These are phyloP conservation scores for Mycena leptocephala DNA, from an alignment of 768 basidiomycete genomes.

Conservation along the genomic window DNA sequence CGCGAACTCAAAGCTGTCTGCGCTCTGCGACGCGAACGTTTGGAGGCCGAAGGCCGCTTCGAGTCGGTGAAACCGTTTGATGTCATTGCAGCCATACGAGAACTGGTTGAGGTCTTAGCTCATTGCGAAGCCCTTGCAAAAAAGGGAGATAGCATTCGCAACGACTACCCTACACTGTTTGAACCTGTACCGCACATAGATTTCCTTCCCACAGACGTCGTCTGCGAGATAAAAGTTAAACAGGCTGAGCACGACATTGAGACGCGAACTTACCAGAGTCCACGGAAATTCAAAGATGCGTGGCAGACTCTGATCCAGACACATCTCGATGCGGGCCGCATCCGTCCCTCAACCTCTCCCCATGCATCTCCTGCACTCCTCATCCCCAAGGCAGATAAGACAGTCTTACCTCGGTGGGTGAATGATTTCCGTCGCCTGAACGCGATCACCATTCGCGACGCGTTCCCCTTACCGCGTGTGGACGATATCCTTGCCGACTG, in stretches of 20 bases:
- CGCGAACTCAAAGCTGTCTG: slow-evolving; percentile 6
- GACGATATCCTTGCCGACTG: no score
- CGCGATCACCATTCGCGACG: no score
- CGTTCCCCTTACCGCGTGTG: no score
- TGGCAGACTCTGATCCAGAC: slow-evolving; percentile 52
- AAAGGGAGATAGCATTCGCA: no score
- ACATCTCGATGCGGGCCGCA: slow-evolving; percentile 50
- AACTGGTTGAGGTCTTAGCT: neutral
- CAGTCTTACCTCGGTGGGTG: slow-evolving; percentile 51
- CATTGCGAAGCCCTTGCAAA: neutral
- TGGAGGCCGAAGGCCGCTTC: neutral
- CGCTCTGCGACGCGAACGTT: neutral
- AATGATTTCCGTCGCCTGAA: no score
- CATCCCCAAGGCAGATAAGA: slow-evolving; percentile 51
- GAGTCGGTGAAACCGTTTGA: slow-evolving; percentile 2
- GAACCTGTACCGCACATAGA: slow-evolving; percentile 45
- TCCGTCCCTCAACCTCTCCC: slow-evolving; percentile 44
- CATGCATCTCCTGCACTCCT: slow-evolving; percentile 57
- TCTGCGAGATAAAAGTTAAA: no score
- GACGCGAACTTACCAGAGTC: no score
- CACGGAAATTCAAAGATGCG: no score
- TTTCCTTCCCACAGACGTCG: slow-evolving; percentile 40
- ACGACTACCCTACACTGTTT: slow-evolving; percentile 42
- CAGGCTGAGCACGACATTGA: no score
- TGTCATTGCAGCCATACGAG: neutral